A percentile compares a stretch with the other conserved stretches of the same genome.
Conservation (phyloP, 2,329 filamentous ascomycete genomes). For the Xylaria sp. region DNA sequence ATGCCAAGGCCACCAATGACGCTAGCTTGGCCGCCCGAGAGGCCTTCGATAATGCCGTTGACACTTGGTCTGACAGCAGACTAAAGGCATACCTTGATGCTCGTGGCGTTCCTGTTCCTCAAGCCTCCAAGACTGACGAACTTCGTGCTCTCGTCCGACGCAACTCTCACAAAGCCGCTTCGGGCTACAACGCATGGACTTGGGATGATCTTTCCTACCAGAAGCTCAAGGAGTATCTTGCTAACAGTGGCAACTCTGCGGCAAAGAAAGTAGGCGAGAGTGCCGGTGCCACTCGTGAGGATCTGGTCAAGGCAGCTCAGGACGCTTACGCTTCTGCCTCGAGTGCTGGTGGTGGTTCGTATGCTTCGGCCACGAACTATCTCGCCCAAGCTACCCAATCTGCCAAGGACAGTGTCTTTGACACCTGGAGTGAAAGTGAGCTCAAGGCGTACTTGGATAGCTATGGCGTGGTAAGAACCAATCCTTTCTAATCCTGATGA, state of each 20-base stretch:
- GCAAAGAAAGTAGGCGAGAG: conserved; percentile 71
- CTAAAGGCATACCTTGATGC: conserved; percentile 83
- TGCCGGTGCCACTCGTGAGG: conserved; percentile 75
- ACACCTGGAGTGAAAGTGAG: conserved; percentile 78
- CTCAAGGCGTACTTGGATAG: conserved; percentile 83
- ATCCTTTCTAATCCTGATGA: not conserved
- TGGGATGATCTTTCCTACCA: conserved; percentile 81
- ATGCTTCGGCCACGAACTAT: conserved; percentile 77
- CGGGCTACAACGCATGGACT: conserved; percentile 77
- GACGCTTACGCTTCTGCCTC: conserved; percentile 70
- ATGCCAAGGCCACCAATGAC: conserved; percentile 78
- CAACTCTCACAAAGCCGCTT: conserved; percentile 75
- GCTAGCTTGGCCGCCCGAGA: conserved; percentile 71
- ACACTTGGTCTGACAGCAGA: conserved; percentile 78
- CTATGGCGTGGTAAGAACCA: conserved; percentile 71
- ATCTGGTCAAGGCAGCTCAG: conserved; percentile 74
- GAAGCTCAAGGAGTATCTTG: conserved; percentile 72
- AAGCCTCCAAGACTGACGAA: conserved; percentile 76
- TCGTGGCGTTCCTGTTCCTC: conserved; percentile 79
- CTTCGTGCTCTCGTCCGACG: conserved; percentile 80
- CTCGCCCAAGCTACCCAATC: conserved; percentile 72
- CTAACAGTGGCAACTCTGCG: conserved; percentile 62
- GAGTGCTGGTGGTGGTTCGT: conserved; percentile 65
- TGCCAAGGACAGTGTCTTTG: conserved; percentile 74
- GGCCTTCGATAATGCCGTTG: conserved; percentile 71